Evolutionary conservation across 2,329 filamentous ascomycete species (phyloP).

Genomic region (Neofusicoccum kwambonambiense): DNA sequence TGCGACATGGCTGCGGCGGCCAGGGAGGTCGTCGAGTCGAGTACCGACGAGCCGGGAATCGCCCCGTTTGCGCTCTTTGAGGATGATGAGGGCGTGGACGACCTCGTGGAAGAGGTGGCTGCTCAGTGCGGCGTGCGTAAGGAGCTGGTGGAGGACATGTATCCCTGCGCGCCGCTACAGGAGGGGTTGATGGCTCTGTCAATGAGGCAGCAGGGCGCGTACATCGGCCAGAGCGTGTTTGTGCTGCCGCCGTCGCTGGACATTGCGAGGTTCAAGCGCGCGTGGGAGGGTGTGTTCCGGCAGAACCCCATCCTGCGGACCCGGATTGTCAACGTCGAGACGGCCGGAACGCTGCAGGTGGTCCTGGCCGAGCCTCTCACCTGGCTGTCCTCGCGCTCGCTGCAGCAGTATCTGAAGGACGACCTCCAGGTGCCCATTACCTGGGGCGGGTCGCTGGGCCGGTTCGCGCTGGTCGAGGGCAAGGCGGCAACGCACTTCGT

Average conservation of each 20-base stretch:
- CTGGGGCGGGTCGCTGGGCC: conserved; percentile 39
- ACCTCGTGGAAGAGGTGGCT: conserved; percentile 23
- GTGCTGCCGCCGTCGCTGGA: conserved; percentile 27
- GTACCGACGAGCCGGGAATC: not conserved
- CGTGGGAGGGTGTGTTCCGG: conserved; percentile 48
- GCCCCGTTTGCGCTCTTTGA: not conserved
- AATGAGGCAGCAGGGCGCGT: conserved; percentile 51
- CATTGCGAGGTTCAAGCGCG: conserved; percentile 40
- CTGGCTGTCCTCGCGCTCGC: conserved; percentile 7
- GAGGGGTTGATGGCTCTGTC: conserved; percentile 56
- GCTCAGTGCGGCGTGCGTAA: not conserved
- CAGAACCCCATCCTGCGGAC: conserved; percentile 50
- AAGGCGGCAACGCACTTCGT: conserved; percentile 14
- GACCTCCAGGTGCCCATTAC: conserved; percentile 38
- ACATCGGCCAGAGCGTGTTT: conserved; percentile 40
- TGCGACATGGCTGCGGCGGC: conserved; percentile 21
- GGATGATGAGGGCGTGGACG: conserved; percentile 14
- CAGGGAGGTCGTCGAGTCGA: conserved; percentile 22
- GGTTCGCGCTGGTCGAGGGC: conserved; percentile 34
- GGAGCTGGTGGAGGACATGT: conserved; percentile 48
- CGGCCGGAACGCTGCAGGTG: conserved; percentile 30
- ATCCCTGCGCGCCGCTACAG: conserved; percentile 56
- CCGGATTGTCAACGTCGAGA: conserved; percentile 37
- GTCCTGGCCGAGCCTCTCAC: conserved; percentile 26
- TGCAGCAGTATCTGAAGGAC: conserved; percentile 27